Evolutionary conservation across 1,139 yeast species (phyloP).

Genomic region (Yamadazyma dushanensis): DNA sequence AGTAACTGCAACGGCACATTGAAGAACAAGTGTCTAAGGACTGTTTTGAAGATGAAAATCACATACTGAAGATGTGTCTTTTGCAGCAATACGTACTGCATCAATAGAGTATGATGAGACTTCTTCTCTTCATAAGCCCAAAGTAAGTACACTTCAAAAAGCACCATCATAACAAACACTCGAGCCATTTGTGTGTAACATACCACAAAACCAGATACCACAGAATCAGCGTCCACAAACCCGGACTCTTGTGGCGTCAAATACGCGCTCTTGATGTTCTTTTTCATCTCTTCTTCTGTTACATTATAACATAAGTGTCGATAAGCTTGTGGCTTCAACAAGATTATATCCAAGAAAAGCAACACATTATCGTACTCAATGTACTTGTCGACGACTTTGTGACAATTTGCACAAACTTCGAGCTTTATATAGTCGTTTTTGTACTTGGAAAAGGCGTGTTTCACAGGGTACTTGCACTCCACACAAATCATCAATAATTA

Average conservation of each 20-base stretch:
- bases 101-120: slow-evolving; percentile 24
- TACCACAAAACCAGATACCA: neutral
- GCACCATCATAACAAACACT: slow-evolving; percentile 59
- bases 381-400: slow-evolving; percentile 80
- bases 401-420: slow-evolving; percentile 75
- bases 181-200: slow-evolving; percentile 33
- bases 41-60: slow-evolving; percentile 62
- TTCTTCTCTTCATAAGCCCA: slow-evolving; percentile 90
- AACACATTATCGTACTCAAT: slow-evolving; percentile 87
- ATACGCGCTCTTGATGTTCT: neutral
- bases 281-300: slow-evolving; percentile 33
- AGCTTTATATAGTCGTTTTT: slow-evolving; percentile 78
- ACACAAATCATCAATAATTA: slow-evolving; percentile 78
- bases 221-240: too few species aligned
- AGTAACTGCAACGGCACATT: slow-evolving; percentile 48
- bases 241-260: too few species aligned
- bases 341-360: slow-evolving; percentile 75
- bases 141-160: slow-evolving; percentile 87
- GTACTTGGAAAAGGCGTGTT: slow-evolving; percentile 67
- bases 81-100: slow-evolving; percentile 39
- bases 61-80: slow-evolving; percentile 61
- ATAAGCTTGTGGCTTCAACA: slow-evolving; percentile 86
- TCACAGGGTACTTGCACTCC: slow-evolving; percentile 72
- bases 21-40: slow-evolving; percentile 55
- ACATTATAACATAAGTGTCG: slow-evolving; percentile 83